Evolutionary conservation across 2,329 filamentous ascomycete species (phyloP), one percentile per base, ranked within the genome.

Genomic region (Ophiostoma sp.): DNA sequence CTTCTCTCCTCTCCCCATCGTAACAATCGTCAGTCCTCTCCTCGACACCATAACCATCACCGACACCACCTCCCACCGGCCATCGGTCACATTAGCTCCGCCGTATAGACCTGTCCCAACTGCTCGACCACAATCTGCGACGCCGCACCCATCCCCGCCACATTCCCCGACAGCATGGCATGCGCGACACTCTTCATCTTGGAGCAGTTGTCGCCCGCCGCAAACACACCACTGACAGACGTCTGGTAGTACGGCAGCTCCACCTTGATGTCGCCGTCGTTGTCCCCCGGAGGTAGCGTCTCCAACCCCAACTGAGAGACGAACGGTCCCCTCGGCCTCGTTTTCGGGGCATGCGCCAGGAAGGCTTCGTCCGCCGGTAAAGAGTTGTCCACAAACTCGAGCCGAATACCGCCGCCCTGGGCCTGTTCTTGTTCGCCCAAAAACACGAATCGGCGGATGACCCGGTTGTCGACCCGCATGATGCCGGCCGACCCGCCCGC

Each of bases 161-260:
- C 28, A 31, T 57, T 45, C 17, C 68, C 69, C 33, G 69, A 61
- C 50, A 45, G 36, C 48, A 70, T 45, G 2, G 69, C 69, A 11
- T 61, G n/a, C 12, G 69, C 50, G 1, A 61, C 52, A 52, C 25
- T 70, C 36, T 70, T 70, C n/a, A 59, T 59, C 69, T 9, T 45
- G 33, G 28, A 33, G 52, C 50, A 57, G 48, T 59, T 59, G 69
- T 90, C 88, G 0, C 88, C 88, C 0, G 81, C 85, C 0, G 87
- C 87, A 79, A 86, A 88, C 2, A 87, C 84, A 0, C 88, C 88
- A 1, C 79, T 78, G 0, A 88, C 82, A 69, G 78, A 86, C 3
- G 87, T 88, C 77, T 84, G 81, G 52, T 84, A 82, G 76, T 87
- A 22, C 33, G 61, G 61, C 36, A 64, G n/a, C 33, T 15, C 19